Evolutionary conservation across 805 yeast genomes (phyloP).

Genomic region (Kazachstania taianensis): DNA sequence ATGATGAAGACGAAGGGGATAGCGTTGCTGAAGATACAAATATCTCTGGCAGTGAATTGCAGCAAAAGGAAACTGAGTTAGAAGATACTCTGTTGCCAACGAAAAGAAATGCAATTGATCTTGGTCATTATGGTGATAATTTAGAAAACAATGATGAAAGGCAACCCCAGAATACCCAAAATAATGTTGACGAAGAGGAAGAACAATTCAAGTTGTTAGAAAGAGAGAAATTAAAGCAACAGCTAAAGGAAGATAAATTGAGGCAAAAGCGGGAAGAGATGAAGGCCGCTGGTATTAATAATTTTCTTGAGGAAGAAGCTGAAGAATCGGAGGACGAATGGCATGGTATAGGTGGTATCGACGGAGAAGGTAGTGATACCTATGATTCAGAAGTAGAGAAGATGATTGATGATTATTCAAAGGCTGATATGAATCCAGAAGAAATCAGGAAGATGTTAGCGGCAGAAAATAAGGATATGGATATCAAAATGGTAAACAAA

Average conservation of each 20-base stretch:
- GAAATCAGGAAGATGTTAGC: conserved; percentile 48
- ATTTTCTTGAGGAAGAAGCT: conserved; percentile 71
- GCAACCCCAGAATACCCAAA: neutral
- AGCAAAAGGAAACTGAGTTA: neutral
- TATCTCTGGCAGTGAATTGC: neutral
- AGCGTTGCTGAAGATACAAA: neutral
- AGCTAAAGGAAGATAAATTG: conserved; percentile 15
- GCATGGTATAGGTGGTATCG: conserved; percentile 70
- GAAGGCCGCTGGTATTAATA: conserved; percentile 47
- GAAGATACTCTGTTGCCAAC: neutral
- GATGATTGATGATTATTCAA: conserved; percentile 64
- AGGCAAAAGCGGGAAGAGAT: conserved; percentile 37
- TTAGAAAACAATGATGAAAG: conserved; percentile 4
- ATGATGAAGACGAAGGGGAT: conserved; percentile 3
- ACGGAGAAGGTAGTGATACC: conserved; percentile 40
- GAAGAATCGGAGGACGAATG: conserved; percentile 87
- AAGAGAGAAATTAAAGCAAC: conserved; percentile 16
- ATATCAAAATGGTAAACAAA: conserved; percentile 52
- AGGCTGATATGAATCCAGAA: conserved; percentile 45
- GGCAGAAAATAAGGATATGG: conserved; percentile 51
- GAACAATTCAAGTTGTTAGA: conserved; percentile 13
- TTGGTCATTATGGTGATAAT: conserved; percentile 25
- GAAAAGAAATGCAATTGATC: conserved; percentile 13
- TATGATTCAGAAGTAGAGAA: conserved; percentile 68
- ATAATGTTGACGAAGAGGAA: conserved; percentile 3